Evolutionary conservation across 106 monocot species (phyloP), one percentile per base, ranked within the genome.

Genomic region (Vanilla planifolia): DNA sequence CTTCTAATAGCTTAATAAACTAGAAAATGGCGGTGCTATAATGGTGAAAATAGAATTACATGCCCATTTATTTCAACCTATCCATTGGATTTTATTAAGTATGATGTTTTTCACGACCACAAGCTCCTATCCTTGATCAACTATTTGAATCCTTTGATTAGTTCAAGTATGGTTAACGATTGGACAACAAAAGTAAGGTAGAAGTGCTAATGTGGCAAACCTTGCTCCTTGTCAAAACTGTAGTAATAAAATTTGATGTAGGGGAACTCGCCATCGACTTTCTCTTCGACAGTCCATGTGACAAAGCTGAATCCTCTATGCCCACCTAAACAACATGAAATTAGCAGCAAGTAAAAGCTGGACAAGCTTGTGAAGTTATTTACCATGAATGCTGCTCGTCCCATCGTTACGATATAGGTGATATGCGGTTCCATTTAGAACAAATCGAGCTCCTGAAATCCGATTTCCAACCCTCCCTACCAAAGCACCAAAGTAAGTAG

Each of bases 221-320:
- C 80, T 75, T 80, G 75, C 45, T 77, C 82, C n/a, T 77, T 76
- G 43, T 82, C 76, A 17, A 82, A 77, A 56, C 82, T 82, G 61
- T 55, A 33, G 62, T 77, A 73, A 16, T 77, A 62, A 16, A 73
- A 77, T 5, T 60, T 82, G 53, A 82, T 65, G 23, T 47, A 77
- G 34, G 82, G 82, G 48, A 45, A 55, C 21, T 73, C 69, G 33
- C 77, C 77, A 28, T 70, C 60, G 13, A 59, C 51, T 14, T 55
- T 48, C 48, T 73, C 52, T 26, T 51, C 29, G 25, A 82, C 69
- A 0, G 60, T 60, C 77, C 82, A 77, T 16, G 70, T 59, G 20
- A 69, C 63, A 30, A 66, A 52, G 52, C 73, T 66, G 48, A 73
- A 77, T 61, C 77, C 77, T 62, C 76, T 73, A 52, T 77, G 72